A percentile compares a stretch with the other conserved stretches of the same genome.
Conservation (phyloP, 1,284 basidiomycete genomes). For the Spongiforma sp. region DNA sequence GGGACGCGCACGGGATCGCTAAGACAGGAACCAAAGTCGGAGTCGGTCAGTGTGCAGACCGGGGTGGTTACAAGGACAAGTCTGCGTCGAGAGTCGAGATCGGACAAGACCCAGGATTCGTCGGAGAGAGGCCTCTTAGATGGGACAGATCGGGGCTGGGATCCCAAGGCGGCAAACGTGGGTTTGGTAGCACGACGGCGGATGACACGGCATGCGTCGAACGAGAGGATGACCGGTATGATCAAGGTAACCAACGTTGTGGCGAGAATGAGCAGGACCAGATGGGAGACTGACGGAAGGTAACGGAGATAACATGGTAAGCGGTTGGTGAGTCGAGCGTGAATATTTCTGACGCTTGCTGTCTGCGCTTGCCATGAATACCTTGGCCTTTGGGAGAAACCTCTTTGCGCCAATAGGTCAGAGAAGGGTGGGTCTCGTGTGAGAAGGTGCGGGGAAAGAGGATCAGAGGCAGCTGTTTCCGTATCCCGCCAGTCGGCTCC, state of each 20-base stretch:
- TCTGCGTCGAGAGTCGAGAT: conserved; percentile 21
- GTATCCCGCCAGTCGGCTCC: conserved; percentile 82
- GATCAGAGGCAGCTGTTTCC: conserved; percentile 64
- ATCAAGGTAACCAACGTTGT: conserved; percentile 10
- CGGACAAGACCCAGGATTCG: conserved; percentile 34
- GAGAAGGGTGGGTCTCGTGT: conserved; percentile 45
- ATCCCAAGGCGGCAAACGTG: too few relatives aligned
- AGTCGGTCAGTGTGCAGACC: conserved; percentile 24
- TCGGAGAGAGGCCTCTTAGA: conserved; percentile 31
- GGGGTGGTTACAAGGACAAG: conserved; percentile 27
- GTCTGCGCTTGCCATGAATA: conserved; percentile 64
- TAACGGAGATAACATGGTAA: too few relatives aligned
- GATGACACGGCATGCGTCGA: conserved; percentile 12
- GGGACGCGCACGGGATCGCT: conserved; percentile 22
- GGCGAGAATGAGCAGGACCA: conserved; percentile 21
- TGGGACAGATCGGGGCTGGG: too few relatives aligned
- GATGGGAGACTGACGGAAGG: too few relatives aligned
- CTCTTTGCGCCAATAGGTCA: conserved; percentile 59
- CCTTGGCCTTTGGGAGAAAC: conserved; percentile 44
- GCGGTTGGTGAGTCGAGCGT: too few relatives aligned
- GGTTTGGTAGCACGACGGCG: too few relatives aligned
- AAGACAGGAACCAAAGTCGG: conserved; percentile 24
- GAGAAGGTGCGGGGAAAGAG: conserved; percentile 39
- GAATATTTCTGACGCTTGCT: conserved; percentile 48
- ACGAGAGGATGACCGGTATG: conserved; percentile 14